A percentile compares a stretch with the other conserved stretches of the same genome.
phyloP scores from a whole-genome alignment of 148 eudicot genomes.

The Camellia lanceoleosa region DNA sequence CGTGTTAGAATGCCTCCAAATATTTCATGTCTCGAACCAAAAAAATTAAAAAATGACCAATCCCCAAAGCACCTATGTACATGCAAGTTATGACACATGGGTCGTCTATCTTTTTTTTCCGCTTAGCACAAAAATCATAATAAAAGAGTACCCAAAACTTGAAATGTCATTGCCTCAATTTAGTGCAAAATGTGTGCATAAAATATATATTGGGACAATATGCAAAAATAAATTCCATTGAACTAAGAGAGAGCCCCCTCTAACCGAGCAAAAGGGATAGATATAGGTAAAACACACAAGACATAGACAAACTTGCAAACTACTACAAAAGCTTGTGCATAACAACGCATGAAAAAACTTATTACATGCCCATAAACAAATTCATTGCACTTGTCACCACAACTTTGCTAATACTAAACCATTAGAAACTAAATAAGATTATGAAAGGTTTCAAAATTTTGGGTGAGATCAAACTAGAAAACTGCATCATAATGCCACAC shows the following conservation, averaged over 20 bases:
- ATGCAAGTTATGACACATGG: too few species aligned
- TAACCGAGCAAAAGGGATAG: neutral
- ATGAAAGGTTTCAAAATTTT: slow-evolving; percentile 18
- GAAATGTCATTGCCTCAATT: neutral
- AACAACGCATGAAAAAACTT: too few species aligned
- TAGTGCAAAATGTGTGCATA: neutral
- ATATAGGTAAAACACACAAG: too few species aligned
- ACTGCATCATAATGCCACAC: neutral
- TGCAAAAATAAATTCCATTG: neutral
- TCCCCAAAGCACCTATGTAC: too few species aligned
- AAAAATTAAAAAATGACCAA: too few species aligned
- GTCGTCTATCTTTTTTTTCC: neutral
- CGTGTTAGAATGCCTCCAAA: too few species aligned
- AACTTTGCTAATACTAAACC: neutral
- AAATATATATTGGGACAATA: neutral
- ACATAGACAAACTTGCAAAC: neutral
- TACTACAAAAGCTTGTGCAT: neutral
- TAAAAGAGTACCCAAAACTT: neutral
- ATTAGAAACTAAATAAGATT: too few species aligned
- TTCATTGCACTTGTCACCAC: neutral
- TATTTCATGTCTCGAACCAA: too few species aligned
- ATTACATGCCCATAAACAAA: too few species aligned
- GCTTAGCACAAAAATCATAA: neutral
- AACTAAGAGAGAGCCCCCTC: slow-evolving; percentile 8
- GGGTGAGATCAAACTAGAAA: slow-evolving; percentile 5